Percentiles rank a stretch among this genome's conserved stretches.
Evolutionary conservation across 2,329 filamentous ascomycete species (phyloP).

Genomic region (Microdochium trichocladiopsis): DNA sequence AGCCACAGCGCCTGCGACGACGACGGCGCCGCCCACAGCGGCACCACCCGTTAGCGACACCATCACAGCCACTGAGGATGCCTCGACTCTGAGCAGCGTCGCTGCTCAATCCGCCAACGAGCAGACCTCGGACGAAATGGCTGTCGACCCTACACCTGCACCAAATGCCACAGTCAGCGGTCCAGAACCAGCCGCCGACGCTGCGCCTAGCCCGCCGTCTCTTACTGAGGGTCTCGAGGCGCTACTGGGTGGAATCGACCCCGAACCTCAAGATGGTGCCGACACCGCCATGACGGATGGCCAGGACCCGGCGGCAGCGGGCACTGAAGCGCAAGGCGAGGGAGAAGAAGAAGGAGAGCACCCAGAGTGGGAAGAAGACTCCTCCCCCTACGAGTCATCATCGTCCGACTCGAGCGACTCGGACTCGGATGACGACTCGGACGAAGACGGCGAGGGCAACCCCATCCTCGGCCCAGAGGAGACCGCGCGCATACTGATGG

Average conservation of each 20-base stretch:
- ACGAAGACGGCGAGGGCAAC: slow-evolving; percentile 52
- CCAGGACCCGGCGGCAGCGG: slow-evolving; percentile 5
- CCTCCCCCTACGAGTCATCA: slow-evolving; percentile 67
- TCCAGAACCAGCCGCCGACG: slow-evolving; percentile 6
- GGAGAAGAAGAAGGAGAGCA: slow-evolving; percentile 27
- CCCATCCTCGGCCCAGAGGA: slow-evolving; percentile 72
- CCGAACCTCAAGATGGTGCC: slow-evolving; percentile 8
- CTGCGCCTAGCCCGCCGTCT: slow-evolving; percentile 20
- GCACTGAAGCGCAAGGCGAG: slow-evolving; percentile 2
- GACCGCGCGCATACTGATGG: slow-evolving; percentile 78
- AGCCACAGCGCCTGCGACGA: background rate
- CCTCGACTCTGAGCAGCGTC: background rate
- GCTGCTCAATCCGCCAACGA: background rate
- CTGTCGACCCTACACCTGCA: background rate
- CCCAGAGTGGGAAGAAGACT: slow-evolving; percentile 81
- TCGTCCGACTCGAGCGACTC: slow-evolving; percentile 47
- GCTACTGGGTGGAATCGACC: slow-evolving; percentile 19
- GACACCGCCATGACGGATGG: slow-evolving; percentile 3
- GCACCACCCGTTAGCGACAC: background rate
- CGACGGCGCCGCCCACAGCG: background rate
- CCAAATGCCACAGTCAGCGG: background rate
- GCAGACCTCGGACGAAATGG: background rate
- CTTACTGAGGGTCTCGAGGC: slow-evolving; percentile 23
- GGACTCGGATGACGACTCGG: slow-evolving; percentile 48
- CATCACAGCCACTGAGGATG: background rate